Base-by-base conservation (phyloP, 441 rosid genomes). In the Melastoma candidum region DNA sequence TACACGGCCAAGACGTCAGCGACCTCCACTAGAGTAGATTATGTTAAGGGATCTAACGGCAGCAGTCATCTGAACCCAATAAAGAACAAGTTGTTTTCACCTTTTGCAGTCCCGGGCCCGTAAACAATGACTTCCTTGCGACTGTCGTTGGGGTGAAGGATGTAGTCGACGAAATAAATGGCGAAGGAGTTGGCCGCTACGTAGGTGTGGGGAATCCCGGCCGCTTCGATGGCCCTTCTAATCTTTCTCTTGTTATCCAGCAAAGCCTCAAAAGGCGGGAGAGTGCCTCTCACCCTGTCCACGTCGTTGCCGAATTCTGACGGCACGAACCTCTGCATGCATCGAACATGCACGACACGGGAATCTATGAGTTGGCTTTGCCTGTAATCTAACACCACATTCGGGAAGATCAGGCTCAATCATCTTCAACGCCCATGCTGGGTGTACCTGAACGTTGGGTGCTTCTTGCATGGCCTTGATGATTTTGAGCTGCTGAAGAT, bases 251-350 rank as follows among this genome's bases (percentile, higher is more conserved):
- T 74, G 57, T 71, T 74, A 1, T 12, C 69, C 0, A 74, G 51
- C 32, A 69, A 1, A 2, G 71, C 68, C 60, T 74, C 75, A 8
- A 77, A 71, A 0, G 79, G 73, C 10, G 79, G 73, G 12, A 74
- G 66, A 4, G 43, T 9, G 39, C 62, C 69, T 0, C 51, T 57
- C 11, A 59, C 61, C 14, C 77, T 67, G 27, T 73, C 81, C 9
- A 56, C 78, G 27, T 73, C 76, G 9, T 64, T 71, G 1, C 78
- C 78, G 10, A 29, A 77, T 47, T 74, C 75, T 3, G 79, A 74
- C 2, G 79, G 82, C 24, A 74, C 54, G 56, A 77, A 77, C 48
- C 82, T 71, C 79, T 76, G 36, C 22, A 17, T 17, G 22, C 22
- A n/a, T n/a, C 29, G 9, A n/a, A 44, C 3, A 11, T 45, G 8